These are phyloP conservation scores for Aureobasidium sp. DNA, from an alignment of 2,329 filamentous ascomycete genomes.

Conservation along the genomic window DNA sequence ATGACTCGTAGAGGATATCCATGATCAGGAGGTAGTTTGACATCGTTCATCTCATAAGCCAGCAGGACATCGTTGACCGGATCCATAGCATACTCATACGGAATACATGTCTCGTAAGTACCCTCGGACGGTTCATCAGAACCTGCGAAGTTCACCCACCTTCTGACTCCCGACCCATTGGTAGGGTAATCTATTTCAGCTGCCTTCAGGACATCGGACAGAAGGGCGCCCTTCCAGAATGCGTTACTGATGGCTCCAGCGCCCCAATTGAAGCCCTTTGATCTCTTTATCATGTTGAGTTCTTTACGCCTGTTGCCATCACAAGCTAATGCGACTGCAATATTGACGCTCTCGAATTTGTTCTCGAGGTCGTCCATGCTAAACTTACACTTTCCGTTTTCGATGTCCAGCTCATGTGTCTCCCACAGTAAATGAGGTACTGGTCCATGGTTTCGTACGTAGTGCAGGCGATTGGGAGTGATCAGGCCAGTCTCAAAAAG, in stretches of 20 bases:
- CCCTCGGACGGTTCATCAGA: constrained; percentile 42
- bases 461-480: constrained; percentile 47
- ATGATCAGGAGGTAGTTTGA: constrained; percentile 36
- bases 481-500: constrained; percentile 44
- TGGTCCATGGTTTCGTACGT: constrained; percentile 48
- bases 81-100: constrained; percentile 45
- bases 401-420: constrained; percentile 42
- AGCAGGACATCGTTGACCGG: constrained; percentile 43
- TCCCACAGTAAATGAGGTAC: constrained; percentile 40
- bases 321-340: constrained; percentile 43
- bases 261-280: constrained; percentile 45
- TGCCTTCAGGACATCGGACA: constrained; percentile 40
- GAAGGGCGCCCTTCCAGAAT: constrained; percentile 44
- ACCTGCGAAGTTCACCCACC: constrained; percentile 47
- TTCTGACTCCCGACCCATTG: constrained; percentile 22
- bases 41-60: constrained; percentile 48
- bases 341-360: constrained; percentile 41
- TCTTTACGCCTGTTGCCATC: constrained; percentile 48
- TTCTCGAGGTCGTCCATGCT: constrained; percentile 40
- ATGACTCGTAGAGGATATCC: constrained; percentile 38
- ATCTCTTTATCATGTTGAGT: constrained; percentile 44
- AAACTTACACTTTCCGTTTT: constrained; percentile 32
- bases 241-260: constrained; percentile 42
- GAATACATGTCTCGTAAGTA: constrained; percentile 44
- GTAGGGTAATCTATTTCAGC: constrained; percentile 31